A percentile compares a stretch with the other conserved stretches of the same genome.
Evolutionary conservation across 306 rosid genomes (phyloP).

Genomic region (Sphenostylis stenocarpa): DNA sequence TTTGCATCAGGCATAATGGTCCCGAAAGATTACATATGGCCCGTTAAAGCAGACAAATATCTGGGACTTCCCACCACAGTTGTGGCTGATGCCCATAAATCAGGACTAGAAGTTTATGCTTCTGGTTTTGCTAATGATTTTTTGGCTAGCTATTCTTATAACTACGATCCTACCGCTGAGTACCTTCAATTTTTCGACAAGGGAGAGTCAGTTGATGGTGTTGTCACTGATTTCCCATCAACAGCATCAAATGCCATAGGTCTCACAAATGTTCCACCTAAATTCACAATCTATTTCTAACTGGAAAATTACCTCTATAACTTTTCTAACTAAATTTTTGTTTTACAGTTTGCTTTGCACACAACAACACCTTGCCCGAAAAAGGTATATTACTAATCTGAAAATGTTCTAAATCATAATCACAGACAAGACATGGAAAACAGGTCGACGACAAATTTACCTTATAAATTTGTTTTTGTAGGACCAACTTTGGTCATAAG

Average conservation of each 20-base stretch:
- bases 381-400: conserved; percentile 47
- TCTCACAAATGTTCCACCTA: conserved; percentile 29
- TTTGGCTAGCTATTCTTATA: conserved; percentile 54
- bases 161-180: conserved; percentile 70
- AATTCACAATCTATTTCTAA: neutral
- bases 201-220: conserved; percentile 72
- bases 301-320: neutral
- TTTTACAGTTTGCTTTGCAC: conserved; percentile 70
- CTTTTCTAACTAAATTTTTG: conserved; percentile 26
- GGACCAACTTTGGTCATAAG: conserved; percentile 63
- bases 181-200: conserved; percentile 69
- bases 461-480: conserved; percentile 34
- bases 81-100: conserved; percentile 76
- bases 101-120: conserved; percentile 83
- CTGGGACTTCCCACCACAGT: conserved; percentile 60
- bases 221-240: conserved; percentile 71
- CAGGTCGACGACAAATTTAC: neutral
- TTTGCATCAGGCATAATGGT: conserved; percentile 81
- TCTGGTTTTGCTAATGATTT: conserved; percentile 80
- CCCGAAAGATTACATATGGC: conserved; percentile 74
- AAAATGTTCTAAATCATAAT: neutral
- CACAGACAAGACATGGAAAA: neutral
- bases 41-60: conserved; percentile 48
- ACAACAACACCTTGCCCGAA: conserved; percentile 40
- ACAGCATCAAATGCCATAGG: conserved; percentile 82